phyloP scores from a whole-genome alignment of 2,329 filamentous ascomycete species.

The Teratosphaeria viscida region DNA sequence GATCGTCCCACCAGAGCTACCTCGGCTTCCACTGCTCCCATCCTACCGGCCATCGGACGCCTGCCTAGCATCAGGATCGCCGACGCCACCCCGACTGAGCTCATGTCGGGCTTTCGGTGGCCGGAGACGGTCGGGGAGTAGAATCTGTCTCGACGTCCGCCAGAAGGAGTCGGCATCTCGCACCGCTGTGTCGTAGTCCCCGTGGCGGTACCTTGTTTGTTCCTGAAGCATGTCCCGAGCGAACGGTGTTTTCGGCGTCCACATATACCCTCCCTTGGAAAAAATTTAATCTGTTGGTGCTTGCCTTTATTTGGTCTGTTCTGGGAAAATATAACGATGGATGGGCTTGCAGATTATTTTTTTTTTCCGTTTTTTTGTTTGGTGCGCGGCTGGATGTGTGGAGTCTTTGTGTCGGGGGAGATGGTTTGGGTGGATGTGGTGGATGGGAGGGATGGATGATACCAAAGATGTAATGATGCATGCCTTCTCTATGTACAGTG shows the following conservation, averaged over 20 bases:
- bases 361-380: not conserved
- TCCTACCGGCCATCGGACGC: slow-evolving; percentile 30
- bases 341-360: no score
- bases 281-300: no score
- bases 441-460: not conserved
- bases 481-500: not conserved
- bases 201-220: no score
- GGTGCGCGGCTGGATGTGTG: not conserved
- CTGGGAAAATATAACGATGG: no score
- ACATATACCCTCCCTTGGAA: no score
- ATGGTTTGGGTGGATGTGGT: not conserved
- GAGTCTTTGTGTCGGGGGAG: not conserved
- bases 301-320: no score
- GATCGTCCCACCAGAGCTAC: not conserved
- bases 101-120: slow-evolving; percentile 1
- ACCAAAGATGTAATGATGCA: slow-evolving; percentile 1
- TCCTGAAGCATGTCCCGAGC: not conserved
- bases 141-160: not conserved
- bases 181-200: no score
- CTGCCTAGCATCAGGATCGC: slow-evolving; percentile 37
- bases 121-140: not conserved
- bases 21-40: slow-evolving; percentile 13
- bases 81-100: slow-evolving; percentile 24
- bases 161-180: no score
- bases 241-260: not conserved